Percentiles rank a stretch among this genome's conserved stretches.
phyloP scores from a whole-genome alignment of 768 basidiomycete species.

The Terana coerulea region DNA sequence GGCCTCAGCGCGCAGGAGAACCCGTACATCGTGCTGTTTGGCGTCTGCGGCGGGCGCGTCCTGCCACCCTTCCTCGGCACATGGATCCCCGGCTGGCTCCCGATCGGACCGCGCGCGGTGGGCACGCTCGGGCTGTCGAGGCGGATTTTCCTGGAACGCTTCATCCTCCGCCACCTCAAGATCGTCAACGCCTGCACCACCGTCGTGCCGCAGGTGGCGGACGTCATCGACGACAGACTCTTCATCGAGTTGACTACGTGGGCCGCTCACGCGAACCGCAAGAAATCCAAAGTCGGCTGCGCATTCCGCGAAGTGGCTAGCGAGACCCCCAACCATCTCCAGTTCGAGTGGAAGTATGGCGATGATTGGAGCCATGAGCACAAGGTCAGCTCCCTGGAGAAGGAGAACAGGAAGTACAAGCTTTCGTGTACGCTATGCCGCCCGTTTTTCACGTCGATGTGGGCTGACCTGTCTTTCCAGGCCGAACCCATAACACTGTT shows the following conservation, averaged over 20 bases:
- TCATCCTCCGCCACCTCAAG: constrained; percentile 22
- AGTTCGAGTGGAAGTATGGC: too few species aligned
- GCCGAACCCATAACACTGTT: not conserved
- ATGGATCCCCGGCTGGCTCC: constrained; percentile 22
- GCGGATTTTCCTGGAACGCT: constrained; percentile 25
- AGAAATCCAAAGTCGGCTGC: constrained; percentile 21
- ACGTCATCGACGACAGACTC: constrained; percentile 18
- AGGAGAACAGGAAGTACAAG: too few species aligned
- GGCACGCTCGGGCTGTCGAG: constrained; percentile 24
- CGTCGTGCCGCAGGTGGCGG: constrained; percentile 22
- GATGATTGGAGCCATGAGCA: too few species aligned
- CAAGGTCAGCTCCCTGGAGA: too few species aligned
- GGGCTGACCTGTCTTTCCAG: not conserved
- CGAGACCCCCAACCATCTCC: not conserved
- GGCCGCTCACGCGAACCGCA: constrained; percentile 21
- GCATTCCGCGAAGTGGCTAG: too few species aligned
- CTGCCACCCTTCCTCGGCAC: constrained; percentile 15
- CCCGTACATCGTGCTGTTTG: constrained; percentile 24
- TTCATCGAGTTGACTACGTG: constrained; percentile 24
- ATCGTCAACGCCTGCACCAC: constrained; percentile 26
- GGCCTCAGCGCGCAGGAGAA: constrained; percentile 14
- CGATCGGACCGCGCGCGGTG: constrained; percentile 14
- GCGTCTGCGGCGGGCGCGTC: constrained; percentile 21
- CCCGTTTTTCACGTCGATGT: not conserved
- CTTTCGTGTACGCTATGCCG: too few species aligned